Evolutionary conservation across 108 stramenopile genomes (phyloP).

Genomic region (Nitzschia palea): DNA sequence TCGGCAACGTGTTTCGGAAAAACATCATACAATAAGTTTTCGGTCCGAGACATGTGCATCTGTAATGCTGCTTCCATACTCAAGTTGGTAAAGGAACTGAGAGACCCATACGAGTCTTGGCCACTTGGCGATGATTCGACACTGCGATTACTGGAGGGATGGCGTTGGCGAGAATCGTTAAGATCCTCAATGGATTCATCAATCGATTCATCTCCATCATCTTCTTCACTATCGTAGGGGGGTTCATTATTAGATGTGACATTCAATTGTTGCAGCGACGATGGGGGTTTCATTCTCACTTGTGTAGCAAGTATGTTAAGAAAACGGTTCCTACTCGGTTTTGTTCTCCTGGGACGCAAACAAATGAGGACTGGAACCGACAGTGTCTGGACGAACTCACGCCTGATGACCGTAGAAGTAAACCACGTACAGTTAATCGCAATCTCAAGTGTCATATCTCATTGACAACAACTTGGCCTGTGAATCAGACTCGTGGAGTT

Average conservation of each 20-base stretch:
- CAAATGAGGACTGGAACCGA: no score
- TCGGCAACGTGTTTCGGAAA: conserved; percentile 52
- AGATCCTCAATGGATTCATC: conserved; percentile 18
- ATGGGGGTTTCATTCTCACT: conserved; percentile 16
- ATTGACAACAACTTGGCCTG: no score
- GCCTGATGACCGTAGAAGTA: no score
- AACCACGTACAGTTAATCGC: no score
- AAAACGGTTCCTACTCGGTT: no score
- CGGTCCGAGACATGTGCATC: conserved; percentile 33
- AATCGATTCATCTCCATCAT: conserved; percentile 16
- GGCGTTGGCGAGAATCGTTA: neutral
- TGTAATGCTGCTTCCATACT: conserved; percentile 18
- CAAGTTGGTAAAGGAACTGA: neutral
- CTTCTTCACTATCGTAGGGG: conserved; percentile 7
- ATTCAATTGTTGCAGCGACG: neutral
- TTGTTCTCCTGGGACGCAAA: no score
- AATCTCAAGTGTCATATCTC: no score
- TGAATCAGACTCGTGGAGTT: no score
- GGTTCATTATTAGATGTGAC: neutral
- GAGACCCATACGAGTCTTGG: neutral
- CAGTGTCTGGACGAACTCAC: no score
- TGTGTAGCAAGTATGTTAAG: no score
- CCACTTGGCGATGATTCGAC: neutral
- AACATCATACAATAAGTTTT: conserved; percentile 36
- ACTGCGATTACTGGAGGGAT: conserved; percentile 1